Evolutionary conservation across 2,329 filamentous ascomycete species (phyloP), one percentile per base, ranked within the genome.

Genomic region (Mycogone perniciosa): DNA sequence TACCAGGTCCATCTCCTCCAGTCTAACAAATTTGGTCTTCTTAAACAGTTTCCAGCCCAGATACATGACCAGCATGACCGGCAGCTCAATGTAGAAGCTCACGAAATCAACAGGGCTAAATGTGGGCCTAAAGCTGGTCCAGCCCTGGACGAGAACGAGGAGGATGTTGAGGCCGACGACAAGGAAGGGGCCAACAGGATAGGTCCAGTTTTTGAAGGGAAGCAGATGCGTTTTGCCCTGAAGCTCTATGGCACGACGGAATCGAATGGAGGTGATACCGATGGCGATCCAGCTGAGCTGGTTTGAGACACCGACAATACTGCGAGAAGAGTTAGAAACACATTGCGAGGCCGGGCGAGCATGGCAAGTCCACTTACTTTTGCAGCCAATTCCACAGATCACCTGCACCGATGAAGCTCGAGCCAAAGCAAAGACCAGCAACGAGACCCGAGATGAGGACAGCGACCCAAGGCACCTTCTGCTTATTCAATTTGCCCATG

Each of bases 31-130:
- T 55, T 75, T 81, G 0, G 85, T 88, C 62, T 73, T 76, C 66
- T 88, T 84, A 54, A 82, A 51, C 1, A 88, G 29, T 66, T 92
- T 93, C 84, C 86, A 92, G 5, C 74, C 81, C 1, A 84, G 41
- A 60, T 79, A 91, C 33, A 92, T 72, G 7, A 84, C 57, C 11
- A 78, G 55, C 74, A 85, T 81, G 52, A 85, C 58, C 0, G 81
- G 78, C 27, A 85, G 64, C 64, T 85, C 80, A 35, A 86, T 73
- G 58, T 86, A 85, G 56, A 73, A 81, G 53, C 78, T 82, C 43
- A 86, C 78, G 58, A 86, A 85, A 59, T 77, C 73, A 9, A 84
- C 79, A 2, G 67, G 70, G 44, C 73, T 71, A 59, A 85, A 86
- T 2, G 54, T 64, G 3, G 80, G 80, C 39, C 76, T 81, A 66